These are phyloP conservation scores for Capsicum rhomboideum DNA, from an alignment of 257 asterid genomes.

Conservation along the genomic window DNA sequence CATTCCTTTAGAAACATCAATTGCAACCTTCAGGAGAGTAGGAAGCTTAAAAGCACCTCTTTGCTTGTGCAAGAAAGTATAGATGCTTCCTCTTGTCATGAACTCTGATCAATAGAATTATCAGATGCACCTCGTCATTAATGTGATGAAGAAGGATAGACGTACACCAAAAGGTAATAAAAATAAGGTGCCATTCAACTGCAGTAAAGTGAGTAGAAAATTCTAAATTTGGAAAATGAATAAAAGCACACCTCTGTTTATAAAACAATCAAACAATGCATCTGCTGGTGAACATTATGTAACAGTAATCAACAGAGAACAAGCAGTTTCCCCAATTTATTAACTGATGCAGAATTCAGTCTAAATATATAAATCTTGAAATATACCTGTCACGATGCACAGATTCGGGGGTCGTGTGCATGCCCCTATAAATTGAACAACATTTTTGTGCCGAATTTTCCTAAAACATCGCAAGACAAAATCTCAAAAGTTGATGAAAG, in stretches of 20 bases:
- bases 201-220: not conserved
- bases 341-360: not conserved
- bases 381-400: constrained; percentile 42
- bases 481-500: not conserved
- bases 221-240: not conserved
- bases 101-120: constrained; percentile 22
- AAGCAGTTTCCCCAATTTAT: not conserved
- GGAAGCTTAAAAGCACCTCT: constrained; percentile 33
- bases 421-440: constrained; percentile 45
- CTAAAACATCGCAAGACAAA: constrained; percentile 6
- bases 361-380: not conserved
- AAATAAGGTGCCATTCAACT: not conserved
- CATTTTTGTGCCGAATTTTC: constrained; percentile 46
- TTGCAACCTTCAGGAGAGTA: constrained; percentile 32
- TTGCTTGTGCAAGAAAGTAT: constrained; percentile 28
- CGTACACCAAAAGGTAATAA: not conserved
- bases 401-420: constrained; percentile 39
- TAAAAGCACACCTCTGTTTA: not conserved
- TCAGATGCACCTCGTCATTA: not conserved
- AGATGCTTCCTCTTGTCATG: constrained; percentile 43
- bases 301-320: not conserved
- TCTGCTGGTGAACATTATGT: not conserved
- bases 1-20: constrained; percentile 44
- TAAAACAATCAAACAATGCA: not conserved
- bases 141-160: not conserved